Evolutionary conservation across 768 basidiomycete species (phyloP).

Genomic region (Agrocybe praecox): DNA sequence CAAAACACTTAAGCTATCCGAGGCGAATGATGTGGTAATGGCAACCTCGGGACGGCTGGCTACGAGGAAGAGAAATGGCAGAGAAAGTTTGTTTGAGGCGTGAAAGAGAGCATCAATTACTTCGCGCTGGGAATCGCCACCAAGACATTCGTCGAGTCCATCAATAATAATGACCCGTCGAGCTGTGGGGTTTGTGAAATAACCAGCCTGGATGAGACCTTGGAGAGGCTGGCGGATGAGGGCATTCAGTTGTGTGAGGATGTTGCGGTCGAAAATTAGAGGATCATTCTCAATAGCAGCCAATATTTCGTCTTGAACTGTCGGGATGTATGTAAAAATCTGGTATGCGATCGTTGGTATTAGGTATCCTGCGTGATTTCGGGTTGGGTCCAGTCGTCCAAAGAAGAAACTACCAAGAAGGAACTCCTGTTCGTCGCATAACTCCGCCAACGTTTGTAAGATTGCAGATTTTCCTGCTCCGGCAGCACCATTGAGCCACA

Average conservation of each 20-base stretch:
- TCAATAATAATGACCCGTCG: constrained; percentile 13
- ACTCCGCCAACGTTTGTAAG: constrained; percentile 11
- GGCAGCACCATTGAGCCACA: constrained; percentile 17
- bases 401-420: constrained; percentile 16
- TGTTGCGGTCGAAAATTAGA: neutral
- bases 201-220: neutral
- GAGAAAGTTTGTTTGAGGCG: neutral
- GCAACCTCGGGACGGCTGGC: constrained; percentile 9
- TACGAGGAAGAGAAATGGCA: constrained; percentile 5
- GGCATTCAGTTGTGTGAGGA: constrained; percentile 4
- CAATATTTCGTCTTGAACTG: neutral
- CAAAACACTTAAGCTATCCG: neutral
- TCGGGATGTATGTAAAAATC: neutral
- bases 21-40: constrained; percentile 2
- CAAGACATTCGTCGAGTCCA: constrained; percentile 19
- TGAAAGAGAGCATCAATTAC: neutral
- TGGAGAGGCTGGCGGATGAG: constrained; percentile 7
- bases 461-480: constrained; percentile 20
- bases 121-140: neutral
- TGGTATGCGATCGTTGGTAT: constrained; percentile 15
- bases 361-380: neutral
- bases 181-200: neutral
- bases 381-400: neutral
- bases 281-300: constrained; percentile 4
- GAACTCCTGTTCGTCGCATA: neutral